Conservation (phyloP, 2,329 filamentous ascomycete genomes). For the Aspergillus tamarii region DNA sequence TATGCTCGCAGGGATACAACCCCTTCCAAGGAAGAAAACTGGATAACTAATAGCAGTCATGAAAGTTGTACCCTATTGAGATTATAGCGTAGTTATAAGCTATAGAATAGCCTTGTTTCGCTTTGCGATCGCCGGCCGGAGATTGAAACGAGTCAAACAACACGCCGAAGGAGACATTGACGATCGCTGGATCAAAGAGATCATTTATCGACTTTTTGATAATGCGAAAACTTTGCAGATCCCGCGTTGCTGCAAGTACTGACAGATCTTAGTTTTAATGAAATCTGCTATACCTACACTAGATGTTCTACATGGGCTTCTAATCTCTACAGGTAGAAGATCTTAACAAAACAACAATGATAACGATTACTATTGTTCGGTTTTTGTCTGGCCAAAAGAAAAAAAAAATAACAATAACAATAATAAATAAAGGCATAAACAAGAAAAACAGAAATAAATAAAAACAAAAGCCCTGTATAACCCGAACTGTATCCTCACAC, state of each 20-base stretch:
- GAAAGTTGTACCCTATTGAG: no score
- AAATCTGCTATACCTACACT: not conserved
- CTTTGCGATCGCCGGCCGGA: not conserved
- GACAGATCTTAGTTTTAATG: not conserved
- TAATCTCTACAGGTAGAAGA: not conserved
- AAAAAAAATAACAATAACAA: not conserved
- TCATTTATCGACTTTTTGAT: not conserved
- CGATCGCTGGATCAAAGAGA: not conserved
- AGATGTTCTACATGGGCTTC: no score
- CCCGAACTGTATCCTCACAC: not conserved
- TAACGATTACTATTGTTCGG: not conserved
- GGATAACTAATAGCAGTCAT: not conserved
- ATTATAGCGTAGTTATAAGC: not conserved
- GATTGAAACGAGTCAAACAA: not conserved
- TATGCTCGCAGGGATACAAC: conserved; percentile 1
- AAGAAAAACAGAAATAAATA: not conserved
- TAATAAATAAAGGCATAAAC: not conserved
- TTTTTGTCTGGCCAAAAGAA: not conserved
- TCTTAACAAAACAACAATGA: not conserved
- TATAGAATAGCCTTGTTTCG: not conserved
- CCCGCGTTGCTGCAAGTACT: not conserved
- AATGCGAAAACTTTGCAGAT: not conserved
- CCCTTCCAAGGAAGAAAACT: not conserved
- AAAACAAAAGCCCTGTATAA: not conserved
- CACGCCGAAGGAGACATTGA: conserved; percentile 1